Evolutionary conservation across 495 filamentous ascomycete genomes (phyloP), one percentile per base, ranked within the genome.

Genomic region (Hyaloscypha finlandica): DNA sequence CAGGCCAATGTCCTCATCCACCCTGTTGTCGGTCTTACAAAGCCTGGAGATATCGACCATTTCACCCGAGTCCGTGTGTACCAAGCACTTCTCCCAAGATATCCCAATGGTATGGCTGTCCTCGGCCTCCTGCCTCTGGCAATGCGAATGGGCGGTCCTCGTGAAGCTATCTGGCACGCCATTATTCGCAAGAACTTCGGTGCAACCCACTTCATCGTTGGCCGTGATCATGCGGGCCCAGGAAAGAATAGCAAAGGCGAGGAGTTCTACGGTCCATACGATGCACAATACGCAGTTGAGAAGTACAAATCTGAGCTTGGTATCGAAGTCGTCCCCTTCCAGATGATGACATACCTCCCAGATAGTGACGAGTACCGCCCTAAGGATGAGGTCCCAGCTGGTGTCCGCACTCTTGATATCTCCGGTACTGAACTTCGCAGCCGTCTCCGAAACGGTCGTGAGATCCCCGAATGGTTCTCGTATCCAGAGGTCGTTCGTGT

Each of bases 161-260:
- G 95, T 70, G 95, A 99, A 84, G 95, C 95, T 70, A 93, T 99
- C 81, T 99, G 95, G 95, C 95, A 99, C 84, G 95, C 95, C 70
- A 98, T 99, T 74, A 99, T 99, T 85, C 93, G 95, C 73, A 99
- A 98, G 87, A 99, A 99, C 81, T 93, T 97, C 81, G 95, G 95
- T 70, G 93, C 94, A 45, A 98, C 96, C 16, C 95, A 99, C 85
- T 99, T 99, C 86, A 99, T 99, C 74, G 94, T 99, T 64, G 95
- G 95, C 32, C 92, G 95, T 80, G 95, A 99, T 77, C 95, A 99
- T 77, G 95, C 95, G 71, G 95, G 95, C 62, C 95, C 95, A 32
- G 95, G 95, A 70, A 95, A 92, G 83, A 98, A 98, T 86, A 92
- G 89, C 82, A 90, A 93, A 81, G 96, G 96, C 32, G 86, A 91